Evolutionary conservation across 228 moss, liverwort and hornwort species (phyloP).

Genomic region (Sphagnum fallax): DNA sequence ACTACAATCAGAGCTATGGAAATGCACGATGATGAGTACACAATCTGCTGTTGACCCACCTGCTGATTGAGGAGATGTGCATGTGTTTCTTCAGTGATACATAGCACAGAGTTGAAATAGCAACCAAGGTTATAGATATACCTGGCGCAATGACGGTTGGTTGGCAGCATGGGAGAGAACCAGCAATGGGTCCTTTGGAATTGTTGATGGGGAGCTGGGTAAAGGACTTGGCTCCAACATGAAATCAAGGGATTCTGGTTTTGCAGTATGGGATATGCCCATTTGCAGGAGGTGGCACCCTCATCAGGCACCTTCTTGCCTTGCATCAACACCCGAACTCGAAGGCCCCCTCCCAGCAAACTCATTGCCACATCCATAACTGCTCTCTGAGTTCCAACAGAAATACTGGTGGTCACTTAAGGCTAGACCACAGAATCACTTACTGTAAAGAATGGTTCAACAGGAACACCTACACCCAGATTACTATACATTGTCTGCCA

Average conservation of each 20-base stretch:
- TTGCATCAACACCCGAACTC: conserved; percentile 89
- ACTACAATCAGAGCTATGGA: conserved; percentile 76
- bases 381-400: conserved; percentile 49
- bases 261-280: conserved; percentile 77
- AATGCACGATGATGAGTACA: conserved; percentile 43
- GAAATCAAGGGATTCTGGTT: conserved; percentile 85
- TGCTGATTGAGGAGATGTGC: no score
- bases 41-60: no score
- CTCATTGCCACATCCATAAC: conserved; percentile 99
- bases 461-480: background rate
- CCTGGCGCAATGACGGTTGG: conserved; percentile 79
- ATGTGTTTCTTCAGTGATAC: no score
- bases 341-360: conserved; percentile 86
- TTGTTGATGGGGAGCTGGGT: conserved; percentile 76
- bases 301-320: conserved; percentile 95
- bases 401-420: no score
- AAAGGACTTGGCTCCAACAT: conserved; percentile 93
- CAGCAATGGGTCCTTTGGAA: conserved; percentile 83
- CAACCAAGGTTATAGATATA: background rate
- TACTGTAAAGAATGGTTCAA: background rate
- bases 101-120: background rate
- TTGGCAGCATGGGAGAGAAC: conserved; percentile 88
- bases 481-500: background rate
- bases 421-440: background rate
- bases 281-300: conserved; percentile 83